phyloP scores from a whole-genome alignment of 345 rosid genomes.

The Excoecaria agallocha region DNA sequence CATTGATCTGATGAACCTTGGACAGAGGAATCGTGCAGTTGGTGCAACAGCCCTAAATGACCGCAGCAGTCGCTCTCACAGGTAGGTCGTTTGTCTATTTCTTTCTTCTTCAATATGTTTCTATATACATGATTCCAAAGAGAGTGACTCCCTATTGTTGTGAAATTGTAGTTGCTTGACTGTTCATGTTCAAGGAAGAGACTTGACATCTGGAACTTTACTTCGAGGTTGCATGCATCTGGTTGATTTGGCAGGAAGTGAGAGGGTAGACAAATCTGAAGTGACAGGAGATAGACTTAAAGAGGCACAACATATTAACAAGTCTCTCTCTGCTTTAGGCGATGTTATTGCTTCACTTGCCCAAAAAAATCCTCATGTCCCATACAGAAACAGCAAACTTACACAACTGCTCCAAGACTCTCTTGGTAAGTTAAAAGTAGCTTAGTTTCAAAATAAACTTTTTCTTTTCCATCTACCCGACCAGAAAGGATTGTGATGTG shows the following conservation, averaged over 20 bases:
- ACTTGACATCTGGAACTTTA: constrained; percentile 68
- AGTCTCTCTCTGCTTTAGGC: constrained; percentile 92
- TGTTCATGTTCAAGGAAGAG: constrained; percentile 92
- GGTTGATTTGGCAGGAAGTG: constrained; percentile 98
- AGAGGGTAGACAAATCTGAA: constrained; percentile 91
- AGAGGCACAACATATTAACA: constrained; percentile 94
- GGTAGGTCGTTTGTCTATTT: constrained; percentile 40
- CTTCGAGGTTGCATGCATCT: constrained; percentile 96
- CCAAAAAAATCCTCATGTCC: constrained; percentile 93
- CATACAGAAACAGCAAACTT: constrained; percentile 95
- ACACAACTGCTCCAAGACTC: constrained; percentile 97
- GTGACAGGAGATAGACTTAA: constrained; percentile 89
- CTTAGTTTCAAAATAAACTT: background rate
- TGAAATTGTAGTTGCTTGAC: constrained; percentile 81
- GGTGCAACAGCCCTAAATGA: constrained; percentile 97
- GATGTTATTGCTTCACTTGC: constrained; percentile 98
- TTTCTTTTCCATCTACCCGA: background rate
- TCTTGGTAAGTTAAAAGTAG: constrained; percentile 53
- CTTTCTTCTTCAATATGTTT: constrained; percentile 12
- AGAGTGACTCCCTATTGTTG: constrained; percentile 6
- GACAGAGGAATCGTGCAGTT: constrained; percentile 86
- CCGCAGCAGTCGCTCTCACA: constrained; percentile 97
- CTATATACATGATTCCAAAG: constrained; percentile 1
- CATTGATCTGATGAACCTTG: constrained; percentile 83
- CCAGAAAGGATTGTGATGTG: constrained; percentile 13